Conservation (phyloP, 345 rosid species). For the Eucalyptus grandis region DNA sequence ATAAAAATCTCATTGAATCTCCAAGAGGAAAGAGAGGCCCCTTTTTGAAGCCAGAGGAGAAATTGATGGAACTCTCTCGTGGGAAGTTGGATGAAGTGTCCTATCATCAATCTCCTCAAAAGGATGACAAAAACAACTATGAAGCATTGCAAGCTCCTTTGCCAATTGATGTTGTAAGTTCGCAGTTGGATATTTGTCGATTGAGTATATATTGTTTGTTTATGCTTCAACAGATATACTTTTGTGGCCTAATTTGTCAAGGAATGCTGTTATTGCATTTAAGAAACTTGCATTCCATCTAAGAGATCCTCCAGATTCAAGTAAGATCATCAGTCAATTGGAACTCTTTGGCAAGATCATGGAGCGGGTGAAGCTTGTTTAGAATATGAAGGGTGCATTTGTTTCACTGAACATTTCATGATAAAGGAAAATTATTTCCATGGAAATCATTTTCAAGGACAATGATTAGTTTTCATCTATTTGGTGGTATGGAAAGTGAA, state of each 20-base stretch:
- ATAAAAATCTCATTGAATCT: background rate
- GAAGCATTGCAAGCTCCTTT: conserved; percentile 25
- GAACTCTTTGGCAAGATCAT: background rate
- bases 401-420: background rate
- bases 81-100: conserved; percentile 14
- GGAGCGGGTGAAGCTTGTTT: background rate
- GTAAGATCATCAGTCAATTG: background rate
- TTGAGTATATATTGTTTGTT: background rate
- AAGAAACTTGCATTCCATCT: background rate
- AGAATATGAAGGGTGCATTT: background rate
- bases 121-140: conserved; percentile 3
- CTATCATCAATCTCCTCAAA: background rate
- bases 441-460: background rate
- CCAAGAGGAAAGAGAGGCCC: conserved; percentile 2
- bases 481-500: background rate
- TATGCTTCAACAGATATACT: background rate
- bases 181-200: background rate
- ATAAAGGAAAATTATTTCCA: background rate
- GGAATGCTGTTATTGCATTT: background rate
- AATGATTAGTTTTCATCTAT: background rate
- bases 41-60: conserved; percentile 11
- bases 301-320: background rate
- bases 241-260: background rate
- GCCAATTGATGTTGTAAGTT: conserved; percentile 59
- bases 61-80: conserved; percentile 3